A percentile compares a stretch with the other conserved stretches of the same genome.
These are phyloP conservation scores for Hericium rajendrae DNA, from an alignment of 768 basidiomycete species.

Conservation along the genomic window DNA sequence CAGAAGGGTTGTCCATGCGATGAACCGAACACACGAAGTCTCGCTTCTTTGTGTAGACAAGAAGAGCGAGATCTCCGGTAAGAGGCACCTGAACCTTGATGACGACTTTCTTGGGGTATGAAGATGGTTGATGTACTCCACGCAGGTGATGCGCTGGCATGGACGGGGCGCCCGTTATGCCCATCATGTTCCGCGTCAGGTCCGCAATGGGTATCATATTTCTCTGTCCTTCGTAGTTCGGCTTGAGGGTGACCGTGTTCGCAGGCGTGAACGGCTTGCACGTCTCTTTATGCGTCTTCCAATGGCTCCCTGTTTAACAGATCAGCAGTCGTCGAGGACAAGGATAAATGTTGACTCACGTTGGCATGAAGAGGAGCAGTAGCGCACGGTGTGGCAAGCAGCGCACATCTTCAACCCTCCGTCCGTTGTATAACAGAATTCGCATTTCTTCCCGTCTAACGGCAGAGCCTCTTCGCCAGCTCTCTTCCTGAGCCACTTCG, in stretches of 20 bases:
- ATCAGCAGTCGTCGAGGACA: too few relatives aligned
- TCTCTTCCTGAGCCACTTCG: constrained; percentile 38
- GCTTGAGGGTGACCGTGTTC: constrained; percentile 40
- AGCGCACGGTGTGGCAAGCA: constrained; percentile 41
- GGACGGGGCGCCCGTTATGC: constrained; percentile 16
- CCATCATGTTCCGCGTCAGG: constrained; percentile 21
- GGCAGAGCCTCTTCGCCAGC: constrained; percentile 29
- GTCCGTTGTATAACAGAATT: constrained; percentile 27
- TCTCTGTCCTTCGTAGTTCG: constrained; percentile 23
- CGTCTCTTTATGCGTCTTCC: constrained; percentile 37
- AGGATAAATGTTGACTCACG: constrained; percentile 22
- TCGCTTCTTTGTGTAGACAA: constrained; percentile 45
- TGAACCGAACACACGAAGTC: constrained; percentile 39
- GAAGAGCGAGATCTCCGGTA: constrained; percentile 12
- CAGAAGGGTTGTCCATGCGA: constrained; percentile 22
- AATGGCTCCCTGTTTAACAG: constrained; percentile 30
- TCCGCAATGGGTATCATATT: constrained; percentile 20
- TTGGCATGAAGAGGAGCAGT: constrained; percentile 49
- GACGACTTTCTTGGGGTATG: constrained; percentile 30
- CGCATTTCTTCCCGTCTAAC: constrained; percentile 37
- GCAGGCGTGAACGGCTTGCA: constrained; percentile 36
- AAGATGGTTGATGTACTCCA: background rate
- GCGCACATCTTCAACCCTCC: constrained; percentile 36
- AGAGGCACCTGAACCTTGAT: constrained; percentile 47
- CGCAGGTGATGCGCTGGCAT: constrained; percentile 12